Evolutionary conservation across 768 basidiomycete species (phyloP).

Genomic region (Terana coerulea): DNA sequence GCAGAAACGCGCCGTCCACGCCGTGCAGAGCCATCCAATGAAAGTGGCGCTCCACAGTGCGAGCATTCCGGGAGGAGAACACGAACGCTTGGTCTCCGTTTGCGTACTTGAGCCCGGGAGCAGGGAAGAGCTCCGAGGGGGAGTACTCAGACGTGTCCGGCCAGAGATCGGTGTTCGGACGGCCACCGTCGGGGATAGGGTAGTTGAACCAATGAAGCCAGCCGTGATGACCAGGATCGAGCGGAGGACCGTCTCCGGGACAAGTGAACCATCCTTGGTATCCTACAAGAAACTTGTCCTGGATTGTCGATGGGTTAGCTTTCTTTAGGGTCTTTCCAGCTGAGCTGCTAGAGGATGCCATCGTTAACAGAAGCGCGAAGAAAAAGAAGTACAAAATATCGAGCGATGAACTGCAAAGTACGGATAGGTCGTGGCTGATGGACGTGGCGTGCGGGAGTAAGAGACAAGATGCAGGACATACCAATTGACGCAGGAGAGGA

Average conservation of each 20-base stretch:
- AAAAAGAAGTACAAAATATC: not conserved
- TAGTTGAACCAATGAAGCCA: constrained; percentile 83
- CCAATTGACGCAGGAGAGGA: too few species aligned
- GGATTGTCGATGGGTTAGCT: constrained; percentile 72
- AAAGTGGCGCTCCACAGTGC: constrained; percentile 73
- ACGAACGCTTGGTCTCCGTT: constrained; percentile 60
- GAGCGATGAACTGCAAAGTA: not conserved
- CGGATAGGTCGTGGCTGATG: not conserved
- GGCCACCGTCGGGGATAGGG: constrained; percentile 67
- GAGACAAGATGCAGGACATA: not conserved
- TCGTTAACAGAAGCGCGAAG: not conserved
- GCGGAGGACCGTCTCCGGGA: constrained; percentile 28
- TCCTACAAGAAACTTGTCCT: constrained; percentile 80
- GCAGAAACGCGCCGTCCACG: constrained; percentile 78
- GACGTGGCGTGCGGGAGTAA: not conserved
- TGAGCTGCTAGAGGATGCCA: constrained; percentile 9
- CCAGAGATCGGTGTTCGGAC: constrained; percentile 74
- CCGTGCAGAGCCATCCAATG: constrained; percentile 83
- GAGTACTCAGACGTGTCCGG: constrained; percentile 72
- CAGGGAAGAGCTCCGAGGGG: constrained; percentile 64
- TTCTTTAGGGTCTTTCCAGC: constrained; percentile 30
- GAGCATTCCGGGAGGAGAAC: constrained; percentile 75
- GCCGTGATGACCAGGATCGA: constrained; percentile 73
- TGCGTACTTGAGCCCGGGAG: constrained; percentile 58
- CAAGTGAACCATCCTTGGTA: constrained; percentile 81